Base-by-base conservation (phyloP, 1,139 yeast species). In the Hansenula anomala region DNA sequence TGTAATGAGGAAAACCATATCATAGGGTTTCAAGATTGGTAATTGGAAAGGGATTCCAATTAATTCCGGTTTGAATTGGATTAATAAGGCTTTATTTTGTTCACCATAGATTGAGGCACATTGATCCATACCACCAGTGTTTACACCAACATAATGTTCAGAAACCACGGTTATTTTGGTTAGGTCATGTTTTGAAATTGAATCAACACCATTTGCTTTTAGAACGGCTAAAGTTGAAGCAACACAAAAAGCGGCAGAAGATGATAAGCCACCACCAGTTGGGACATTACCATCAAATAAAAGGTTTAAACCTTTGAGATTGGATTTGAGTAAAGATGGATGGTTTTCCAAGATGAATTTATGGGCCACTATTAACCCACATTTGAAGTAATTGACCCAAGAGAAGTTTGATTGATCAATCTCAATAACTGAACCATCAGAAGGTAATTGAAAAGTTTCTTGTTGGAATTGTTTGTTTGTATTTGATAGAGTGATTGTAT, bases 71-170 rank as follows among this genome's bases (percentile, higher is more conserved):
- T 71, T 70, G 60, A 81, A 82, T 45, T 75, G 76, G 32, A 82
- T 78, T 47, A 75, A 69, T 44, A 82, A 59, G 2, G 83, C 84
- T 48, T 80, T 76, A 43, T 69, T 71, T 33, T 61, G 64, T 49
- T 74, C 78, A n/a, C 89, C 89, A 50, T 74, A 80, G 19, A 82
- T 71, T 3, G 84, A 75, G 4, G 90, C 89, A 45, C 83, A 72
- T 60, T 82, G 90, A 56, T 82, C 90, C 85, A 82, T 75, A 32
- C 90, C 90, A 19, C 90, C 90, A 32, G 81, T 78, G 55, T 80
- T 81, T 39, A 82, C 83, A 19, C 90, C 90, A 33, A 82, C 77
- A 41, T 76, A 78, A 60, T 81, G 87, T 55, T 82, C 90, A 36
- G 82, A 76, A 16, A 76, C 80, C 39, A 78, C 81, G 12, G 88